Evolutionary conservation across 192 early-diverging fungal species (phyloP).

Genomic region (Allomyces javanicus): DNA sequence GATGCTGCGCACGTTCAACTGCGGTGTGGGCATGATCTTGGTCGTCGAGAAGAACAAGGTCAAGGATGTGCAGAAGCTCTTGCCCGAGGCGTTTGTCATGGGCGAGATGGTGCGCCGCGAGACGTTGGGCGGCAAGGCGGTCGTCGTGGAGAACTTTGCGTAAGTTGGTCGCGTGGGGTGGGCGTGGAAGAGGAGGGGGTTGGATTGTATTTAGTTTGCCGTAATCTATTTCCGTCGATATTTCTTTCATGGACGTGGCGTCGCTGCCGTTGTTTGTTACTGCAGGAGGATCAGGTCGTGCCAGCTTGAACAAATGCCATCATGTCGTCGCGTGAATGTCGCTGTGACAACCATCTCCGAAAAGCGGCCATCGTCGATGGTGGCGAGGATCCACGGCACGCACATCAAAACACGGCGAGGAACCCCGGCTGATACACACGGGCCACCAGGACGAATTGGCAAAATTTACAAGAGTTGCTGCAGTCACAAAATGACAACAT

Average conservation of each 20-base stretch:
- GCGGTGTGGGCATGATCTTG: conserved; percentile 95
- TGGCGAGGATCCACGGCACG: too few relatives aligned
- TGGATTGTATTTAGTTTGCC: too few relatives aligned
- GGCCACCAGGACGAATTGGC: too few relatives aligned
- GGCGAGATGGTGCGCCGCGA: not conserved
- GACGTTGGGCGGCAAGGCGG: not conserved
- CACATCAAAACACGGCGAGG: too few relatives aligned
- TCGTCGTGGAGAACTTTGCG: not conserved
- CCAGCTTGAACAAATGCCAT: too few relatives aligned
- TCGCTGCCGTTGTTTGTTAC: not conserved
- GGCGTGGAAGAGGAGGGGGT: not conserved
- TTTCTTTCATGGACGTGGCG: not conserved
- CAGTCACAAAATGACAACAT: too few relatives aligned
- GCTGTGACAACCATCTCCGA: too few relatives aligned
- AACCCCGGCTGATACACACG: too few relatives aligned
- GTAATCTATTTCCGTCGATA: not conserved
- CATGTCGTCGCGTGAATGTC: too few relatives aligned
- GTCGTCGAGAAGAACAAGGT: conserved; percentile 50
- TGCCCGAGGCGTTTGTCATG: conserved; percentile 19
- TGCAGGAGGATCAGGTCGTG: not conserved
- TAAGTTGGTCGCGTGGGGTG: not conserved
- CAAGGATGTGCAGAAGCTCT: conserved; percentile 28
- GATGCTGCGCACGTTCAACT: conserved; percentile 96
- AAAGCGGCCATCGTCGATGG: too few relatives aligned
- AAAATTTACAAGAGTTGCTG: too few relatives aligned